Percentiles rank a stretch among this genome's conserved stretches.
Conservation (phyloP, 2,329 filamentous ascomycete species). For the Colletotrichum sp. region DNA sequence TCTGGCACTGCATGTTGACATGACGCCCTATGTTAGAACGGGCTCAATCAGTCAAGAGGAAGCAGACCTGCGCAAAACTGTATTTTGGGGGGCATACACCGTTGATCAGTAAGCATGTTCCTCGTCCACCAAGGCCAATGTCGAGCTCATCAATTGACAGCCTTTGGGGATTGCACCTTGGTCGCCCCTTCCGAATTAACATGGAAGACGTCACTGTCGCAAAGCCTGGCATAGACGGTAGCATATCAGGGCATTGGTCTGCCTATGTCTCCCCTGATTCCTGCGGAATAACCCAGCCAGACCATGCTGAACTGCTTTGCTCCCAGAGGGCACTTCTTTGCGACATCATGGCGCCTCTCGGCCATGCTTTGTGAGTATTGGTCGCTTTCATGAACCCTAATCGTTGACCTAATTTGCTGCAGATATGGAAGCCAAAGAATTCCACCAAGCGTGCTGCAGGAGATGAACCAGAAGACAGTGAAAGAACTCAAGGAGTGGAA, state of each 20-base stretch:
- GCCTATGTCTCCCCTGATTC: not conserved
- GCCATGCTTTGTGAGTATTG: not conserved
- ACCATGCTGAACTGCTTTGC: not conserved
- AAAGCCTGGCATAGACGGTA: not conserved
- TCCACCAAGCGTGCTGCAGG: conserved; percentile 6
- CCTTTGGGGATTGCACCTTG: conserved; percentile 29
- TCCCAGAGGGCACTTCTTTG: not conserved
- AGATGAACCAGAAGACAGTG: conserved; percentile 20
- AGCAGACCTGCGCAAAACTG: conserved; percentile 27
- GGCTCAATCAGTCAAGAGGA: conserved; percentile 26
- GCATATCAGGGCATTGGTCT: not conserved
- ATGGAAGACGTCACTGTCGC: not conserved
- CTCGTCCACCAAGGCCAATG: not conserved
- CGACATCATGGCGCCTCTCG: not conserved
- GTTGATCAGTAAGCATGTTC: conserved; percentile 28
- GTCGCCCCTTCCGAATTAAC: not conserved
- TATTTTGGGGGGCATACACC: conserved; percentile 34
- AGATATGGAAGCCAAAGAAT: conserved; percentile 25
- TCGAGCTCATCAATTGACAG: not conserved
- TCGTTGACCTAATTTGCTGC: not conserved
- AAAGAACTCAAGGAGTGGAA: conserved; percentile 24
- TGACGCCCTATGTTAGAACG: conserved; percentile 26
- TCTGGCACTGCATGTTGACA: conserved; percentile 28
- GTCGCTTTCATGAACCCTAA: not conserved
- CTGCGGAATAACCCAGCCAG: not conserved